These are phyloP conservation scores for Ceratocystis cacaofunesta DNA, from an alignment of 2,329 filamentous ascomycete genomes.

Conservation along the genomic window DNA sequence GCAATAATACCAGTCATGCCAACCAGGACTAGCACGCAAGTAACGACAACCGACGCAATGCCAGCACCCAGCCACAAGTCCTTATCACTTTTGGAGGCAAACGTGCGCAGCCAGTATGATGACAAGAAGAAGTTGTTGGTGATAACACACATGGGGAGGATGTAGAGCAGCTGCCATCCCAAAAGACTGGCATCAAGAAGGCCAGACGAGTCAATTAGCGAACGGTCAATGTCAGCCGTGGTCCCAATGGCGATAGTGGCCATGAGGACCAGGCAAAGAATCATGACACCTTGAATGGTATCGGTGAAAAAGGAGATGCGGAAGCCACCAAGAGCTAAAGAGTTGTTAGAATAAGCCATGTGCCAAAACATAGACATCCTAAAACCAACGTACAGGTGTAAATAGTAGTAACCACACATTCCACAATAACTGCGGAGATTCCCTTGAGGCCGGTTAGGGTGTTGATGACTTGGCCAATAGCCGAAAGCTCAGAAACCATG, in stretches of 20 bases:
- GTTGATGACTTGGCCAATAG: constrained; percentile 63
- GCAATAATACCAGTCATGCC: constrained; percentile 60
- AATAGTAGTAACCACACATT: constrained; percentile 64
- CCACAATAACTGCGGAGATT: constrained; percentile 60
- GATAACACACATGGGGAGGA: constrained; percentile 63
- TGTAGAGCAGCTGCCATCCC: constrained; percentile 77
- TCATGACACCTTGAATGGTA: constrained; percentile 67
- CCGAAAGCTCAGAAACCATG: constrained; percentile 74
- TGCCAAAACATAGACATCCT: not conserved
- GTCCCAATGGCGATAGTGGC: constrained; percentile 65
- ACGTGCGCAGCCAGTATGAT: constrained; percentile 71
- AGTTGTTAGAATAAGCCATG: constrained; percentile 1
- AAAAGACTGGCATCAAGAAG: constrained; percentile 54
- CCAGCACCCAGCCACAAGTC: constrained; percentile 61
- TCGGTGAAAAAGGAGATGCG: constrained; percentile 73
- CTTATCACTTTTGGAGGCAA: constrained; percentile 63
- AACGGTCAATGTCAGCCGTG: constrained; percentile 55
- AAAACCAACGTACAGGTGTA: constrained; percentile 51
- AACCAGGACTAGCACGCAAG: constrained; percentile 57
- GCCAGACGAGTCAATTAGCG: constrained; percentile 52
- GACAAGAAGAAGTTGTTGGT: constrained; percentile 82
- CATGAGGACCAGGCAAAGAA: constrained; percentile 58
- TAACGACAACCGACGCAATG: constrained; percentile 49
- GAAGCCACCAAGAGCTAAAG: constrained; percentile 62
- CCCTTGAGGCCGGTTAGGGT: constrained; percentile 60